A percentile compares a stretch with the other conserved stretches of the same genome.
Evolutionary conservation across 2,329 filamentous ascomycete species (phyloP).

Genomic region (Cytospora mali): DNA sequence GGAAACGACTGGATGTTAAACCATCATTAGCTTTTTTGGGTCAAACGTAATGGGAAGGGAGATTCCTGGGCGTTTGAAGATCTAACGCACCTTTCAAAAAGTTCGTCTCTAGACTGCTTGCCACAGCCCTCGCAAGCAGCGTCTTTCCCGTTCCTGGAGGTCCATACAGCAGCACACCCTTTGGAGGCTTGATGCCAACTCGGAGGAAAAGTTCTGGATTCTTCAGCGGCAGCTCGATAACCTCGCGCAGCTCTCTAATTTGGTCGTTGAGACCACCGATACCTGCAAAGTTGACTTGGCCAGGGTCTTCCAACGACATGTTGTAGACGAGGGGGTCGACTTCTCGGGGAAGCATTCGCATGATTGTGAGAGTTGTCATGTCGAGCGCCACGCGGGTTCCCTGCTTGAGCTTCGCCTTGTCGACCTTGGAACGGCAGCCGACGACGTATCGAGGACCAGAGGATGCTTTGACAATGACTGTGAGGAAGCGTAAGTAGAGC

Average conservation of each 20-base stretch:
- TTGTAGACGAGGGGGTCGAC: conserved; percentile 99
- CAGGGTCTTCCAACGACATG: conserved; percentile 98
- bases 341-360: conserved; percentile 98
- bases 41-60: background rate
- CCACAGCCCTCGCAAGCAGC: conserved; percentile 88
- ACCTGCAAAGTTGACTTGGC: conserved; percentile 95
- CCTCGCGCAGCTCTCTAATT: conserved; percentile 94
- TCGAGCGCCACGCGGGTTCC: conserved; percentile 96
- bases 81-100: conserved; percentile 81
- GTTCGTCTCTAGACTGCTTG: conserved; percentile 95
- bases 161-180: conserved; percentile 94
- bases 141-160: conserved; percentile 98
- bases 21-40: background rate
- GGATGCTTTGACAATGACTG: conserved; percentile 98
- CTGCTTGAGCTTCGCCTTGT: conserved; percentile 96
- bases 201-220: conserved; percentile 96
- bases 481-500: conserved; percentile 6
- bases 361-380: conserved; percentile 99
- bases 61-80: background rate
- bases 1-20: conserved; percentile 72
- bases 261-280: conserved; percentile 98
- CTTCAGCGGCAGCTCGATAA: conserved; percentile 96
- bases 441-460: conserved; percentile 97
- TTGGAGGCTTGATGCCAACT: conserved; percentile 98
- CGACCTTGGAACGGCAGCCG: conserved; percentile 96